phyloP scores from a whole-genome alignment of 2,329 filamentous ascomycete genomes.

The Penicillium sp. region DNA sequence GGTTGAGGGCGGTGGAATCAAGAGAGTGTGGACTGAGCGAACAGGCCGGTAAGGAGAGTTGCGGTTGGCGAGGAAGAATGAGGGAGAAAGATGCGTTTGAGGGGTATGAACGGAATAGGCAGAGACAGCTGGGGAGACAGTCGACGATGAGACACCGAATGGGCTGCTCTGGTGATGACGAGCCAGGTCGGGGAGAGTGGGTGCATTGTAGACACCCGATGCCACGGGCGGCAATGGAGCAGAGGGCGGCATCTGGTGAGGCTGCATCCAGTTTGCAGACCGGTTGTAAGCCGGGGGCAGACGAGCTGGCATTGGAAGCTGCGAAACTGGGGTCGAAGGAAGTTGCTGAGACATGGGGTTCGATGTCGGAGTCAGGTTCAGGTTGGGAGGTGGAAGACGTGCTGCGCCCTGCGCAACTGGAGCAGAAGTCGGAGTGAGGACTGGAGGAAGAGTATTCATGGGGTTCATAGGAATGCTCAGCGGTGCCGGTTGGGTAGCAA shows the following conservation, averaged over 20 bases:
- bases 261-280: constrained; percentile 49
- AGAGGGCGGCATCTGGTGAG: constrained; percentile 42
- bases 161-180: constrained; percentile 53
- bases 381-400: constrained; percentile 68
- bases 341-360: constrained; percentile 39
- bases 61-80: constrained; percentile 81
- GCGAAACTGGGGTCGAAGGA: constrained; percentile 44
- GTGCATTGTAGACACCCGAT: constrained; percentile 30
- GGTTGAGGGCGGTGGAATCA: constrained; percentile 79
- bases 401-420: constrained; percentile 36
- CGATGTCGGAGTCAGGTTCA: constrained; percentile 69
- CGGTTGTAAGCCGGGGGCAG: constrained; percentile 74
- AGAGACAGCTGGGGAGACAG: constrained; percentile 68
- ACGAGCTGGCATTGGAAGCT: constrained; percentile 60
- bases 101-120: constrained; percentile 61
- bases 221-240: constrained; percentile 29
- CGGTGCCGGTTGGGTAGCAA: constrained; percentile 15
- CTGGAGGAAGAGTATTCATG: constrained; percentile 33
- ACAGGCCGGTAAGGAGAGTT: constrained; percentile 92
- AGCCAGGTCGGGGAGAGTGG: constrained; percentile 35
- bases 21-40: constrained; percentile 82
- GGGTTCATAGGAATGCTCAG: constrained; percentile 28
- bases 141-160: constrained; percentile 53
- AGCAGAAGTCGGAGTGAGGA: constrained; percentile 34
- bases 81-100: constrained; percentile 77